These are phyloP conservation scores for Cladosporium sp. DNA, from an alignment of 2,329 filamentous ascomycete species.

Conservation along the genomic window DNA sequence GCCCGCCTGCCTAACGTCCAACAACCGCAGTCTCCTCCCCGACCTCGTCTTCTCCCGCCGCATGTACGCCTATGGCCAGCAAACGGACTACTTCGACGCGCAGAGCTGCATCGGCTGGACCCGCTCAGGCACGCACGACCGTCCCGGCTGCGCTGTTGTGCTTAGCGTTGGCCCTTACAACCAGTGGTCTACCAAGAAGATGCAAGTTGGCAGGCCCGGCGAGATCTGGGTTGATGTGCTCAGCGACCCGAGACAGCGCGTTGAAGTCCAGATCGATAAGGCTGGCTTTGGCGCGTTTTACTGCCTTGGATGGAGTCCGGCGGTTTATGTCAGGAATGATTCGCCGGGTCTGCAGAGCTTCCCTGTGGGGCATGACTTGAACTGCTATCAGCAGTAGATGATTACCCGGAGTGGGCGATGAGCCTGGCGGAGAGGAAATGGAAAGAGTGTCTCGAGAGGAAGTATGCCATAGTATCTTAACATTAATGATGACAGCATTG, in stretches of 20 bases:
- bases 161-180: slow-evolving; percentile 31
- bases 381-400: slow-evolving; percentile 20
- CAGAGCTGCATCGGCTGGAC: slow-evolving; percentile 64
- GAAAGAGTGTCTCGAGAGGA: not conserved
- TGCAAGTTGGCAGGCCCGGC: slow-evolving; percentile 62
- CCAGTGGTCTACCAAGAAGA: slow-evolving; percentile 47
- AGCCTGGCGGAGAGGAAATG: not conserved
- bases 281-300: slow-evolving; percentile 62
- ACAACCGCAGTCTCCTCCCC: slow-evolving; percentile 45
- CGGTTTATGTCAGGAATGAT: slow-evolving; percentile 61
- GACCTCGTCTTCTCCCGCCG: slow-evolving; percentile 62
- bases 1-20: slow-evolving; percentile 40
- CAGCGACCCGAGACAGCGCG: slow-evolving; percentile 53
- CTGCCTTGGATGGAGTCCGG: slow-evolving; percentile 55
- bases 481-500: slow-evolving; percentile 1
- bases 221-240: slow-evolving; percentile 65
- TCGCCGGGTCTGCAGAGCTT: slow-evolving; percentile 54
- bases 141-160: slow-evolving; percentile 35
- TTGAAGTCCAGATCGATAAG: slow-evolving; percentile 58
- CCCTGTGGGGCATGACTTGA: slow-evolving; percentile 21
- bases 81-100: slow-evolving; percentile 64
- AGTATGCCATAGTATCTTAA: not conserved
- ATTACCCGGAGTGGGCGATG: not conserved
- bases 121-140: slow-evolving; percentile 49
- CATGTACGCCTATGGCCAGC: slow-evolving; percentile 66